A percentile compares a stretch with the other conserved stretches of the same genome.
Conservation (phyloP, 176 grass and related monocot genomes). For the Areca catechu region DNA sequence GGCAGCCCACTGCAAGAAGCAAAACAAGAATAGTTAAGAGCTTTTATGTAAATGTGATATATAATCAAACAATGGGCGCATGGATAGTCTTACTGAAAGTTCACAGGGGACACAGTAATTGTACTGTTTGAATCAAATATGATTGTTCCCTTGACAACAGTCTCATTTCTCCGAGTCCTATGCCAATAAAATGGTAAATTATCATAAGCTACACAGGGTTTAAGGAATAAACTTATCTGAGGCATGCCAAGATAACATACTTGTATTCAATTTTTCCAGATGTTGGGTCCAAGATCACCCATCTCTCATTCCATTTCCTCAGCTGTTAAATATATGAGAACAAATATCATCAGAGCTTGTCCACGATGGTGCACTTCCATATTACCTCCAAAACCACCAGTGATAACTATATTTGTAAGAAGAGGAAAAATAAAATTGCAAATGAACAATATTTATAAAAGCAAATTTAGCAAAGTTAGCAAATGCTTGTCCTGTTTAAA, state of each 20-base stretch:
- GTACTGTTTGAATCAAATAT: constrained; percentile 88
- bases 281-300: constrained; percentile 86
- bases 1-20: constrained; percentile 63
- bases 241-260: constrained; percentile 31
- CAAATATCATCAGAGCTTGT: constrained; percentile 11
- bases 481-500: too few relatives aligned
- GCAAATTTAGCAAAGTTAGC: too few relatives aligned
- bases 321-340: constrained; percentile 39
- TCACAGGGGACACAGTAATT: constrained; percentile 89
- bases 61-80: constrained; percentile 13
- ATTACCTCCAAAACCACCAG: too few relatives aligned
- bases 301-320: constrained; percentile 93
- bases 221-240: constrained; percentile 3
- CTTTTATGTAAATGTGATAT: not conserved
- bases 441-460: too few relatives aligned
- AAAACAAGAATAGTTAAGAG: constrained; percentile 4
- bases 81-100: constrained; percentile 75
- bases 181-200: constrained; percentile 14
- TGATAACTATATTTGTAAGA: too few relatives aligned
- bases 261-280: constrained; percentile 99
- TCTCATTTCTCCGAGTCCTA: constrained; percentile 74
- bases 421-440: too few relatives aligned
- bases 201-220: not conserved
- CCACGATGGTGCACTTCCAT: not conserved
- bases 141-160: constrained; percentile 64